Percentiles rank a stretch among this genome's conserved stretches.
phyloP scores from a whole-genome alignment of 1,139 yeast genomes.

The Kluyveromyces marxianus region DNA sequence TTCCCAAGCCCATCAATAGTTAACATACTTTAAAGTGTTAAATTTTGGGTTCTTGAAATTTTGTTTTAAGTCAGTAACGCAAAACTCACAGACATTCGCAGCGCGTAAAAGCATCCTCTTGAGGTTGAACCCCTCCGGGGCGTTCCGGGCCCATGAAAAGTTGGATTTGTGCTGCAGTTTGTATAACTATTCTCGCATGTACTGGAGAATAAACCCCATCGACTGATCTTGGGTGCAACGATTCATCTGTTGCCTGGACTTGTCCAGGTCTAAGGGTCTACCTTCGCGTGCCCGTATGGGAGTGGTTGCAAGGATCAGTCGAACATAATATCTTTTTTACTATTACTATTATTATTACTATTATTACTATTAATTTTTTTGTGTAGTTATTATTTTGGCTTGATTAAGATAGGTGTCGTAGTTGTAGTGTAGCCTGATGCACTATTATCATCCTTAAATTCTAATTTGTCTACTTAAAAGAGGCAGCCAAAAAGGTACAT shows the following conservation, averaged over 20 bases:
- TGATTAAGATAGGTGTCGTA: too few species aligned
- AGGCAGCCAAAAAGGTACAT: not conserved
- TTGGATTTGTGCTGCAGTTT: constrained; percentile 43
- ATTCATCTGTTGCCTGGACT: constrained; percentile 44
- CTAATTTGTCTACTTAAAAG: not conserved
- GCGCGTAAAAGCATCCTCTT: constrained; percentile 56
- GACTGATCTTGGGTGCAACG: constrained; percentile 80
- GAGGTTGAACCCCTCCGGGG: constrained; percentile 69
- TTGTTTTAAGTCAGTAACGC: constrained; percentile 39
- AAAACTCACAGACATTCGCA: constrained; percentile 61
- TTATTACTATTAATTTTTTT: too few species aligned
- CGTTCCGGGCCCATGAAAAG: constrained; percentile 72
- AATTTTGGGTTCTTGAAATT: not conserved
- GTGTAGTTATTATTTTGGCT: not conserved
- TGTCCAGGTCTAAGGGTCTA: constrained; percentile 52
- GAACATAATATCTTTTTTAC: constrained; percentile 36
- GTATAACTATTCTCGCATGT: constrained; percentile 33
- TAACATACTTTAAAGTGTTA: too few species aligned
- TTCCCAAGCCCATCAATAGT: too few species aligned
- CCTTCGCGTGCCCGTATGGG: constrained; percentile 86
- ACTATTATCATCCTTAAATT: too few species aligned
- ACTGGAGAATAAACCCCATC: constrained; percentile 52
- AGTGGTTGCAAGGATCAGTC: constrained; percentile 70
- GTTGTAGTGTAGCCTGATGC: too few species aligned
- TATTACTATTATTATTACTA: not conserved